Base-by-base conservation (phyloP, 495 filamentous ascomycete genomes). In the Collariella sp. region DNA sequence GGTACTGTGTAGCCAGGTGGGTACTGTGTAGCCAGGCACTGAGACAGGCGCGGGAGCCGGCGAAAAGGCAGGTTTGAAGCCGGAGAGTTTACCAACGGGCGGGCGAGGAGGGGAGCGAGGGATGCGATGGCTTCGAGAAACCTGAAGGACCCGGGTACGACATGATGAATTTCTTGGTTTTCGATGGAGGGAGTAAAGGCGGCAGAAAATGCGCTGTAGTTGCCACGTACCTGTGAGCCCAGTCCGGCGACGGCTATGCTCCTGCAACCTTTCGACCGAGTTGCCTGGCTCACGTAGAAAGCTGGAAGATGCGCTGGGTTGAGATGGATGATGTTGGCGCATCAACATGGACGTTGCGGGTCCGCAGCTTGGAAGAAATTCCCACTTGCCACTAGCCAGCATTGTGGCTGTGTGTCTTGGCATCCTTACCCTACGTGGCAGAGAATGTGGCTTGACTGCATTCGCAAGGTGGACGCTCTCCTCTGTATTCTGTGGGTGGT, bases 141-240 rank as follows among this genome's bases (percentile, higher is more conserved):
- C 89, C 88, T 86, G 89, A 87, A 84, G 88, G 88, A 63, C 87
- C 87, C 65, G 88, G 86, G 79, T 89, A 90, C 71, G 89, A 85
- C 90, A 95, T 94, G 84, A 86, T 90, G 86, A 90, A 90, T 73
- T 81, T 78, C 70, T 72, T 77, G 76, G 73, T 77, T 42, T n/a
- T 42, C 69, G 59, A 65, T 45, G 57, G 63, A 55, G 61, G 63
- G 55, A 58, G 35, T 46, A 13, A 18, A 9, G 18, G 15, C 33
- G 7, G 45, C 26, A 36, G 54, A 7, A 50, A 36, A 15, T 29
- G 40, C 57, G 57, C 49, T 61, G 62, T 56, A 56, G 63, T 57
- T 60, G 48, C 20, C 60, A 77, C 74, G 73, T 77, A 77, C 74
- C 74, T 76, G 64, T 66, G 71, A 70, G 71, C 64, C 66, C 52